Evolutionary conservation across 805 yeast species (phyloP).

Genomic region (Lachancea sp.): DNA sequence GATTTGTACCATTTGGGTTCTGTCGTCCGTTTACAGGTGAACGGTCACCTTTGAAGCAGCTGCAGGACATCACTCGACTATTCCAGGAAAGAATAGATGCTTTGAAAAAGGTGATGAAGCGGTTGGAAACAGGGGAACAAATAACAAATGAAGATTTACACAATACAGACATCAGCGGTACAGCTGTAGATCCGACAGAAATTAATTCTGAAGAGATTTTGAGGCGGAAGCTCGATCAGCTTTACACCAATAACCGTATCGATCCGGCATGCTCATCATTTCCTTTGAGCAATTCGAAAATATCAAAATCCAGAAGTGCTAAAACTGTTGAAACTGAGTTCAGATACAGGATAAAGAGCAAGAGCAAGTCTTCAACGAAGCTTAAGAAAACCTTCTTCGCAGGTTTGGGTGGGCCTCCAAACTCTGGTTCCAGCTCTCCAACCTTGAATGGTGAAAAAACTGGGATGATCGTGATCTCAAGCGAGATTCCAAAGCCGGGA

Average conservation of each 20-base stretch:
- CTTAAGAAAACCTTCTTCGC: conserved; percentile 22
- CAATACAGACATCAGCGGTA: conserved; percentile 26
- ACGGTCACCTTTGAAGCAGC: conserved; percentile 17
- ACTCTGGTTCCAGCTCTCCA: conserved; percentile 4
- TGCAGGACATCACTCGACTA: conserved; percentile 19
- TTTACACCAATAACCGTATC: conserved; percentile 24
- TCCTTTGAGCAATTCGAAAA: conserved; percentile 14
- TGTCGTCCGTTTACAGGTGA: conserved; percentile 19
- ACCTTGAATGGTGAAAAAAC: conserved; percentile 10
- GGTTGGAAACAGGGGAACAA: conserved; percentile 19
- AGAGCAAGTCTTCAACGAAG: conserved; percentile 15
- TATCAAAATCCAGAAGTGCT: conserved; percentile 6
- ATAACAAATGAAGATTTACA: conserved; percentile 24
- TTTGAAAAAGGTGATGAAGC: conserved; percentile 19
- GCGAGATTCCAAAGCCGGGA: conserved; percentile 31
- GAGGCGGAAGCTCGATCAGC: conserved; percentile 26
- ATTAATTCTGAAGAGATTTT: conserved; percentile 23
- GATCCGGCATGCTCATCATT: conserved; percentile 7
- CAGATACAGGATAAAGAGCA: conserved; percentile 23
- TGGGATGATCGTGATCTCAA: conserved; percentile 30
- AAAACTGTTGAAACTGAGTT: conserved; percentile 25
- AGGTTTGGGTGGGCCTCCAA: conserved; percentile 14
- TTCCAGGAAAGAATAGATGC: conserved; percentile 26
- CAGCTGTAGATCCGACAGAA: conserved; percentile 17
- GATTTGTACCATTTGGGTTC: conserved; percentile 39